Conservation (phyloP, 768 basidiomycete species). For the Termitomyces sp. region DNA sequence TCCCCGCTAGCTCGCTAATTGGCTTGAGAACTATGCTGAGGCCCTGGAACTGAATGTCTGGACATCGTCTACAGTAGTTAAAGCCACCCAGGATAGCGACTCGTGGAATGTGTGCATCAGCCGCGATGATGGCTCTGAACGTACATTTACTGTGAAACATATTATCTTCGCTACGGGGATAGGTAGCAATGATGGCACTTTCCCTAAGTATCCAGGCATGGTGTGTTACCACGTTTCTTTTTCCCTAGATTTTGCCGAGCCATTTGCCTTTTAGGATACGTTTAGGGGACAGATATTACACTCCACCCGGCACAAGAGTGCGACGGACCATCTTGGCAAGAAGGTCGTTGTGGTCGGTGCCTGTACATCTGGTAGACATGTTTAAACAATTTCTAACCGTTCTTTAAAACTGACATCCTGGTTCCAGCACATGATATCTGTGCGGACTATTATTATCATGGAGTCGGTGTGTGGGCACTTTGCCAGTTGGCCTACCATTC, state of each 20-base stretch:
- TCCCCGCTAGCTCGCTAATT: conserved; percentile 63
- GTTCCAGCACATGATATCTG: conserved; percentile 38
- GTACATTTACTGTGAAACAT: conserved; percentile 41
- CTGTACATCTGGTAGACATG: conserved; percentile 43
- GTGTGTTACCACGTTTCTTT: background rate
- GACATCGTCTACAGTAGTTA: conserved; percentile 38
- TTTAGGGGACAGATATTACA: conserved; percentile 64
- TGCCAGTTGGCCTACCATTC: too few relatives aligned
- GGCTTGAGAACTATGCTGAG: conserved; percentile 62
- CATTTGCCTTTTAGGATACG: conserved; percentile 28
- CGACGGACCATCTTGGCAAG: conserved; percentile 55
- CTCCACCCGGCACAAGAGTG: conserved; percentile 49
- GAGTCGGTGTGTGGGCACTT: conserved; percentile 23
- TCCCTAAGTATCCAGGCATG: background rate
- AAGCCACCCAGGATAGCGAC: conserved; percentile 25
- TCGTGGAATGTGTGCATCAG: conserved; percentile 38
- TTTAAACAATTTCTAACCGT: background rate
- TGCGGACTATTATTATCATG: conserved; percentile 37
- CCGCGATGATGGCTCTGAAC: conserved; percentile 27
- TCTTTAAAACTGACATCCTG: background rate
- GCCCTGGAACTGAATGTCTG: conserved; percentile 59
- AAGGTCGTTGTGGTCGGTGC: conserved; percentile 68
- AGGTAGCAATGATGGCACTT: conserved; percentile 21
- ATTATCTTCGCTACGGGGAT: conserved; percentile 49
- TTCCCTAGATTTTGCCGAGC: too few relatives aligned